phyloP scores from a whole-genome alignment of 192 early-diverging fungal genomes.

The Geranomyces michiganensis region DNA sequence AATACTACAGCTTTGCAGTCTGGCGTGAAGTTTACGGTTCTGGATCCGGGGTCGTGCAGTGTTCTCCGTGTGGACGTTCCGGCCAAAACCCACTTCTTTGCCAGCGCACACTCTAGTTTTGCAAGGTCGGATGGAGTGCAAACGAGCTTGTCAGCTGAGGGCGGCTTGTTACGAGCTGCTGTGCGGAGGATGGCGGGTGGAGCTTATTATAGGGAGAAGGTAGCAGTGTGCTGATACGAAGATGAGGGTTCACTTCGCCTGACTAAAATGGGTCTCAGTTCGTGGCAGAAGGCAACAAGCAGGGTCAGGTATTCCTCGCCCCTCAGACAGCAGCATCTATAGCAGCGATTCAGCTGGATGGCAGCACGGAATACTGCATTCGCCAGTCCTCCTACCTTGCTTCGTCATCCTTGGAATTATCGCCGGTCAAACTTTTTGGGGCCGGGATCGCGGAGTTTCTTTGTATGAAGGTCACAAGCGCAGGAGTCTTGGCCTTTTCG shows the following conservation, averaged over 20 bases:
- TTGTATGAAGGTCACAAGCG: not conserved
- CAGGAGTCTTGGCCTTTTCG: not conserved
- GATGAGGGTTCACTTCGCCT: not conserved
- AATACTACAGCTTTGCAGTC: not conserved
- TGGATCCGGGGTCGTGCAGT: not conserved
- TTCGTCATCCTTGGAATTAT: not conserved
- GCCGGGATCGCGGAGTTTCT: conserved; percentile 1
- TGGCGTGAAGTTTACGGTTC: conserved; percentile 2
- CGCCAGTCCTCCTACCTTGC: conserved; percentile 2
- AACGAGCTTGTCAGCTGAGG: not conserved
- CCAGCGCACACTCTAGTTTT: not conserved
- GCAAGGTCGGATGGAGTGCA: not conserved
- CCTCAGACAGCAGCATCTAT: not conserved
- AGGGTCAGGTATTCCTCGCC: conserved; percentile 7
- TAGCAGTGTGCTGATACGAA: not conserved
- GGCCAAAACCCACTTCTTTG: not conserved
- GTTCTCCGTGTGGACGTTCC: conserved; percentile 5
- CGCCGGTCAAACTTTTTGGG: conserved; percentile 2
- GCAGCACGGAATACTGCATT: not conserved
- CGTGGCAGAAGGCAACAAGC: not conserved
- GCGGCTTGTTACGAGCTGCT: not conserved
- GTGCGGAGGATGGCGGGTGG: conserved; percentile 1
- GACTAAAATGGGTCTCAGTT: not conserved
- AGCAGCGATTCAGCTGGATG: conserved; percentile 5
- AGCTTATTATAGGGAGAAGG: conserved; percentile 1